Evolutionary conservation across 2,329 filamentous ascomycete genomes (phyloP).

Genomic region (Metarhizium robertsii): DNA sequence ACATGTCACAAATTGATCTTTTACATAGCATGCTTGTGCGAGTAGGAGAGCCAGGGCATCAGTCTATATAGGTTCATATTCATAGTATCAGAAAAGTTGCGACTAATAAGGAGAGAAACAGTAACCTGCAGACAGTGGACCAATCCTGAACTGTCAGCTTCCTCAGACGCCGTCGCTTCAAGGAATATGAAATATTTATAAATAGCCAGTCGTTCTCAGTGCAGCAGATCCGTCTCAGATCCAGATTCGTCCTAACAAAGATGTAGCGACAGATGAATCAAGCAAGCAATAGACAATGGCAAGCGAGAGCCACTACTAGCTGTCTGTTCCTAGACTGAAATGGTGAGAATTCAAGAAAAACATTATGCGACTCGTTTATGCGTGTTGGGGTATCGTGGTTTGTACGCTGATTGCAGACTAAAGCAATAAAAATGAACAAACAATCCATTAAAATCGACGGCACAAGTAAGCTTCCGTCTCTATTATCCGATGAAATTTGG

Average conservation of each 20-base stretch:
- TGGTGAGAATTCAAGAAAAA: background rate
- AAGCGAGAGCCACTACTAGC: background rate
- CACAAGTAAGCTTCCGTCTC: background rate
- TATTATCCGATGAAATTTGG: background rate
- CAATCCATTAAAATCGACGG: background rate
- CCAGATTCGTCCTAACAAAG: background rate
- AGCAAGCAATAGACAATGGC: background rate
- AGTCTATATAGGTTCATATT: background rate
- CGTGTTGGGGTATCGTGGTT: slow-evolving; percentile 8
- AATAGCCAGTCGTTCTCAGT: background rate
- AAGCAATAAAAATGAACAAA: slow-evolving; percentile 1
- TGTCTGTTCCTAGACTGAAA: background rate
- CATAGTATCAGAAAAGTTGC: background rate
- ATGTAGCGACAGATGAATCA: background rate
- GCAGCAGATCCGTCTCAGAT: background rate
- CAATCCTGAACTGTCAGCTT: background rate
- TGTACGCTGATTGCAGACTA: background rate
- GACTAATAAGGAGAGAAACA: background rate
- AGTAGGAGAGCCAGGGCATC: background rate
- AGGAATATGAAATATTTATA: background rate
- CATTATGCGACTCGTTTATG: background rate
- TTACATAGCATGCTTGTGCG: background rate
- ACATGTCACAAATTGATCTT: background rate
- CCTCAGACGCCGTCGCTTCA: slow-evolving; percentile 1
- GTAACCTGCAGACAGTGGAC: background rate